These are phyloP conservation scores for Colletotrichum higginsianum DNA, from an alignment of 2,329 filamentous ascomycete species.

Conservation along the genomic window DNA sequence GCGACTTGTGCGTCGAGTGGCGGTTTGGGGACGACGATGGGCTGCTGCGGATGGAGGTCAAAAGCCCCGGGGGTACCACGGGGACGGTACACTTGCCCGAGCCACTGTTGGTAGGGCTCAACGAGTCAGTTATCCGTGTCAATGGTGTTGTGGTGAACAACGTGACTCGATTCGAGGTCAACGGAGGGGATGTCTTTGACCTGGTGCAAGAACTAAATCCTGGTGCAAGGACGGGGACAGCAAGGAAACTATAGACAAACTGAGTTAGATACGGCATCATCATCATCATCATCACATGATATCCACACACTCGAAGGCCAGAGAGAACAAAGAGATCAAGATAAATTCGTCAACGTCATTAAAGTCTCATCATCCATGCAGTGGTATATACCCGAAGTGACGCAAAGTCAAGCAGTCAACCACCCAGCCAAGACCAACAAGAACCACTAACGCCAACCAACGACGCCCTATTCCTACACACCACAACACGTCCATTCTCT, in stretches of 20 bases:
- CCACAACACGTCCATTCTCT: conserved; percentile 30
- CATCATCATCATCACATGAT: too few species aligned
- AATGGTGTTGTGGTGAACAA: conserved; percentile 17
- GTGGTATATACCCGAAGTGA: conserved; percentile 39
- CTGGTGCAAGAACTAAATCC: background rate
- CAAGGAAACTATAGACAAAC: too few species aligned
- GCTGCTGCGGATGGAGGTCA: conserved; percentile 31
- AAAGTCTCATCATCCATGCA: conserved; percentile 35
- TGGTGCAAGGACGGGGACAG: too few species aligned
- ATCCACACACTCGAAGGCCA: too few species aligned
- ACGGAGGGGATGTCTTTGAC: background rate
- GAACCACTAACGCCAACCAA: conserved; percentile 37
- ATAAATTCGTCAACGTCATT: conserved; percentile 40
- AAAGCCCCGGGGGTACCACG: conserved; percentile 18
- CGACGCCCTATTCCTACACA: too few species aligned
- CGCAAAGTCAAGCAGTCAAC: conserved; percentile 26
- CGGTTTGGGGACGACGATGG: conserved; percentile 12
- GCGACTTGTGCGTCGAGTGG: conserved; percentile 27
- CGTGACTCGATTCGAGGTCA: background rate
- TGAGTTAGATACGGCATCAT: too few species aligned
- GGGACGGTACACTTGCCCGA: conserved; percentile 12
- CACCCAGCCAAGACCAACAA: conserved; percentile 26
- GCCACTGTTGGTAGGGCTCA: background rate
- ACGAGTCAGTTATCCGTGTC: background rate
- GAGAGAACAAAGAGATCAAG: background rate